A percentile compares a stretch with the other conserved stretches of the same genome.
phyloP scores from a whole-genome alignment of 805 yeast genomes.

The Soucietia sequanensis region DNA sequence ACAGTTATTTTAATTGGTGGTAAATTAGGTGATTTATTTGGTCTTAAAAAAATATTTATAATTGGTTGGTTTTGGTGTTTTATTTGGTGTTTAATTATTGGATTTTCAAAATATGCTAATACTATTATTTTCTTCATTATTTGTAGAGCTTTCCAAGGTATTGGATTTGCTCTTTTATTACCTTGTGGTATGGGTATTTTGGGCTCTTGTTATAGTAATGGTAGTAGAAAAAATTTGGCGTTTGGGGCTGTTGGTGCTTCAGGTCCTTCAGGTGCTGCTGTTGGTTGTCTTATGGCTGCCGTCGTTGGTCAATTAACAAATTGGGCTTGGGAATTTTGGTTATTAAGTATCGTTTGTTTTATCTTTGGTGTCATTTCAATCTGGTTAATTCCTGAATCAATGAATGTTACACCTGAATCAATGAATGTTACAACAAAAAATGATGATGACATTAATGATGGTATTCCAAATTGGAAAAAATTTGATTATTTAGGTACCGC shows the following conservation, averaged over 20 bases:
- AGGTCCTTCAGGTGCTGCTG: conserved; percentile 61
- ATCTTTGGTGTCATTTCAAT: conserved; percentile 28
- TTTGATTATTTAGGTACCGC: conserved; percentile 32
- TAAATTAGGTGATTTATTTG: conserved; percentile 69
- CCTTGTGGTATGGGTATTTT: conserved; percentile 63
- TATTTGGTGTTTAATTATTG: conserved; percentile 60
- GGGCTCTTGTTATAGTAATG: conserved; percentile 41
- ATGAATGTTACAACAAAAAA: no score
- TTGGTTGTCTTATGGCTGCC: conserved; percentile 55
- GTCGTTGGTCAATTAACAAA: conserved; percentile 43
- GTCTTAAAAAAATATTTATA: conserved; percentile 53
- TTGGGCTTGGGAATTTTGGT: conserved; percentile 66
- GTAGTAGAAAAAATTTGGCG: conserved; percentile 50
- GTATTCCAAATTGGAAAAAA: conserved; percentile 8
- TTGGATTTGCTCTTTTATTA: conserved; percentile 57
- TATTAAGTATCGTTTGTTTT: conserved; percentile 40
- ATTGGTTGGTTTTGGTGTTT: conserved; percentile 56
- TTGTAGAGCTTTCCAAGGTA: conserved; percentile 63
- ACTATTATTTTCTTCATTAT: conserved; percentile 50
- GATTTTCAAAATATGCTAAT: conserved; percentile 51
- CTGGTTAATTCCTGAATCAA: conserved; percentile 37
- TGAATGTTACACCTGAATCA: background rate
- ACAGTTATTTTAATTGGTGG: conserved; percentile 71
- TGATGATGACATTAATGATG: no score
- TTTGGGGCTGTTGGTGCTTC: conserved; percentile 59